A percentile compares a stretch with the other conserved stretches of the same genome.
Evolutionary conservation across 1,284 basidiomycete species (phyloP).

Genomic region (Spongispora temasekensis): DNA sequence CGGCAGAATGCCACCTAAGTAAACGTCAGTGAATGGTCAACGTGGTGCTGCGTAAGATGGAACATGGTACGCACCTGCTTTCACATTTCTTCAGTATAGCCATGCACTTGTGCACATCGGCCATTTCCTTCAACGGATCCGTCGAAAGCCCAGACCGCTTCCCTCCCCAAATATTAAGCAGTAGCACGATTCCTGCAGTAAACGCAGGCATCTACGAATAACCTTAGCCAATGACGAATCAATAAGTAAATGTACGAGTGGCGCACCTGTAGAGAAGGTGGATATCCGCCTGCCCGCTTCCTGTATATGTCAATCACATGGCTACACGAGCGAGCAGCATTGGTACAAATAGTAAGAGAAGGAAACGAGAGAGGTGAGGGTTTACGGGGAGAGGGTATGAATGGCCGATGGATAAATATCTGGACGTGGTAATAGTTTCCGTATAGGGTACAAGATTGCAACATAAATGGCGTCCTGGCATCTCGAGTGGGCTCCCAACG

Average conservation of each 20-base stretch:
- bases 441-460: conserved; percentile 71
- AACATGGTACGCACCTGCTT: conserved; percentile 27
- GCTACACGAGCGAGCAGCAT: conserved; percentile 77
- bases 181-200: conserved; percentile 50
- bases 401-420: conserved; percentile 80
- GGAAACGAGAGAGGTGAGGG: conserved; percentile 62
- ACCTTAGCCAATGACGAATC: conserved; percentile 12
- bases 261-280: conserved; percentile 45
- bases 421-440: conserved; percentile 71
- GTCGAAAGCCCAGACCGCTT: conserved; percentile 49
- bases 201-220: conserved; percentile 39
- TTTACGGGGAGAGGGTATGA: conserved; percentile 70
- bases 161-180: conserved; percentile 56
- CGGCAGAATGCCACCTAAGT: conserved; percentile 31
- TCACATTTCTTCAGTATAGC: conserved; percentile 44
- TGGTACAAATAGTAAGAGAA: conserved; percentile 81
- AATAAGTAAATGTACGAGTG: no score
- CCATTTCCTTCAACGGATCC: conserved; percentile 55
- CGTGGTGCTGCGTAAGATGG: not conserved
- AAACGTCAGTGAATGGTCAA: not conserved
- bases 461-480: conserved; percentile 55
- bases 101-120: conserved; percentile 66
- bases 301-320: conserved; percentile 66
- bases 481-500: conserved; percentile 74
- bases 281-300: conserved; percentile 33